These are phyloP conservation scores for Talaromyces sp. DNA, from an alignment of 2,329 filamentous ascomycete genomes.

Conservation along the genomic window DNA sequence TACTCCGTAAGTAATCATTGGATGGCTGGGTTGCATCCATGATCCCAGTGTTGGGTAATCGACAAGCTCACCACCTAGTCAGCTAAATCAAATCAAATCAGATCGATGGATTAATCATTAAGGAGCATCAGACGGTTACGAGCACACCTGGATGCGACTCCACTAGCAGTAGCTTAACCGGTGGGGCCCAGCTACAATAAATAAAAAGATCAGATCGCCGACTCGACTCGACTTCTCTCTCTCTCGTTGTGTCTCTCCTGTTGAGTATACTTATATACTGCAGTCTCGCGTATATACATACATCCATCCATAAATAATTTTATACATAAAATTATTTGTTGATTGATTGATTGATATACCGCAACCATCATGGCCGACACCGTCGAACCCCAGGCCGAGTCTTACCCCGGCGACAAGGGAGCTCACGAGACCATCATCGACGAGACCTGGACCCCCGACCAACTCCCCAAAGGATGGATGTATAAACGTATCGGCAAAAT, in stretches of 20 bases:
- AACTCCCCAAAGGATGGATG: conserved; percentile 34
- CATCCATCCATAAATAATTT: background rate
- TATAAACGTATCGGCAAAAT: conserved; percentile 55
- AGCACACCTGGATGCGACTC: background rate
- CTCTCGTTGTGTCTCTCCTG: background rate
- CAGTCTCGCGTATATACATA: background rate
- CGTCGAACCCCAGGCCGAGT: background rate
- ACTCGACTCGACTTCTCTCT: background rate
- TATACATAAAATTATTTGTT: background rate
- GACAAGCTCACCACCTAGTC: no score
- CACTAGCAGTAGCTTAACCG: conserved; percentile 1
- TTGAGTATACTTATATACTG: background rate
- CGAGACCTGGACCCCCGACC: conserved; percentile 9
- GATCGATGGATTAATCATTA: background rate
- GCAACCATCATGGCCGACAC: conserved; percentile 4
- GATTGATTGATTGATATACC: background rate
- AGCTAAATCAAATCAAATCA: no score
- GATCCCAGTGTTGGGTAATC: no score
- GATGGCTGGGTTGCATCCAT: no score
- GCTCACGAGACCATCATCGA: conserved; percentile 6
- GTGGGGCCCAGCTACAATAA: conserved; percentile 4
- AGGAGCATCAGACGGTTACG: background rate
- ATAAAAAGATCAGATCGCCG: conserved; percentile 3
- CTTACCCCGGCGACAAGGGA: conserved; percentile 2
- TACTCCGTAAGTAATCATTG: no score